Evolutionary conservation across 805 yeast genomes (phyloP).

Genomic region (Yarrowia phangngaensis): DNA sequence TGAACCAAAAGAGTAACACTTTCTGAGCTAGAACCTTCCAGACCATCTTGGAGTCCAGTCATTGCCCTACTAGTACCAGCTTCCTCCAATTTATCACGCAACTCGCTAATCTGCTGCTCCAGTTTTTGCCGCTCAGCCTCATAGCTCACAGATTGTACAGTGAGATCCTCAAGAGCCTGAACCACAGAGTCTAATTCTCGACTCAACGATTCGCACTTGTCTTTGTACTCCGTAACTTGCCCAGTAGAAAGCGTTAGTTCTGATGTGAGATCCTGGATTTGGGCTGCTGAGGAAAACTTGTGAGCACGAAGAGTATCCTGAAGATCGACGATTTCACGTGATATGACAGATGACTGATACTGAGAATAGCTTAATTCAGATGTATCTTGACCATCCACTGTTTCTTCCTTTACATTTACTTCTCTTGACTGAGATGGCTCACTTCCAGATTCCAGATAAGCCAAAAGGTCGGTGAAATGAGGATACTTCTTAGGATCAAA

Average conservation of each 20-base stretch:
- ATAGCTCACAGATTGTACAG: constrained; percentile 40
- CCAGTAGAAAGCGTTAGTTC: constrained; percentile 32
- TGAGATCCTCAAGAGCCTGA: constrained; percentile 39
- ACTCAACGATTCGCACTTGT: constrained; percentile 36
- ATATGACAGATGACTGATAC: too few species aligned
- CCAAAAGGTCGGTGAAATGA: constrained; percentile 17
- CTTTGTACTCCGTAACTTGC: constrained; percentile 35
- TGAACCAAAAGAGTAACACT: constrained; percentile 37
- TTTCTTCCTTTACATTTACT: too few species aligned
- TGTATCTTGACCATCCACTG: too few species aligned
- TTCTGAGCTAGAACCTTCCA: constrained; percentile 27
- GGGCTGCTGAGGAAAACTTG: constrained; percentile 32
- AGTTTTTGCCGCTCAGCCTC: constrained; percentile 37
- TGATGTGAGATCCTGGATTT: constrained; percentile 32
- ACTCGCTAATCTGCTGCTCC: constrained; percentile 34
- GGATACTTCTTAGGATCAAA: constrained; percentile 16
- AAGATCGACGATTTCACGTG: constrained; percentile 34
- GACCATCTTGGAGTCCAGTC: background rate
- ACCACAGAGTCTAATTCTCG: constrained; percentile 38
- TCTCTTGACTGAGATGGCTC: background rate
- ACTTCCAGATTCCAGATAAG: background rate
- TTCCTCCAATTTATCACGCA: constrained; percentile 32
- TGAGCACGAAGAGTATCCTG: constrained; percentile 31
- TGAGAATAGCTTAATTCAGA: background rate
- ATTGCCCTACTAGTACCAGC: constrained; percentile 24